Percentiles rank a stretch among this genome's conserved stretches.
Evolutionary conservation across 192 early-diverging fungal genomes (phyloP).

Genomic region (Thamnidium elegans): DNA sequence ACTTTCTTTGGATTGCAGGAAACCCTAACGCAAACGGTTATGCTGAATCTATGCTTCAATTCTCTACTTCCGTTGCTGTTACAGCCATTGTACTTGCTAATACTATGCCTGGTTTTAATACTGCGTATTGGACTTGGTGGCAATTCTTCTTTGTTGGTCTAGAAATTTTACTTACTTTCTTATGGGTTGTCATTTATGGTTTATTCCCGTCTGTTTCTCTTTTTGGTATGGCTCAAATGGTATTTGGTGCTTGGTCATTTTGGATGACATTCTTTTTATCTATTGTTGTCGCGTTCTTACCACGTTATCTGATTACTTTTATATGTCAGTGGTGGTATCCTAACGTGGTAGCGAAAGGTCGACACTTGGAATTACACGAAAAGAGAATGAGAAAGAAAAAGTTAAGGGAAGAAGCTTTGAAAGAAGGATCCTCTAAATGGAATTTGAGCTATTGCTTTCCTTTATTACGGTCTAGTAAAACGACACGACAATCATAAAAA

Average conservation of each 20-base stretch:
- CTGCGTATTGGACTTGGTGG: constrained; percentile 85
- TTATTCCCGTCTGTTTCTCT: constrained; percentile 53
- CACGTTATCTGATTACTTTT: constrained; percentile 66
- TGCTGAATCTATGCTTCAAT: constrained; percentile 55
- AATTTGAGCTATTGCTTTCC: no score
- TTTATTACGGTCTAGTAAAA: no score
- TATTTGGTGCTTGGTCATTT: constrained; percentile 67
- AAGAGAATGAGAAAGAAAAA: not conserved
- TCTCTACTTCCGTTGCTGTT: constrained; percentile 80
- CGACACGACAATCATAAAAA: no score
- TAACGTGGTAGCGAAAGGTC: constrained; percentile 35
- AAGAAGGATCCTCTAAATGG: not conserved
- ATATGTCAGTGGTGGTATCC: constrained; percentile 64
- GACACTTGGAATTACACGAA: constrained; percentile 1
- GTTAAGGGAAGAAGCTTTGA: not conserved
- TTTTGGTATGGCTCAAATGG: constrained; percentile 64
- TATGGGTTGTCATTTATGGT: constrained; percentile 68
- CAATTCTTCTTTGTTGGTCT: constrained; percentile 60
- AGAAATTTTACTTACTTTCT: constrained; percentile 65
- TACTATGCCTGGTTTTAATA: constrained; percentile 71
- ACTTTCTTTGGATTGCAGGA: constrained; percentile 52
- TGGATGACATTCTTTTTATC: constrained; percentile 71
- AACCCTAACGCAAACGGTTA: constrained; percentile 53
- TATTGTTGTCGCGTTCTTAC: constrained; percentile 67
- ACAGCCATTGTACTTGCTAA: constrained; percentile 81